These are phyloP conservation scores for Conticribra guillardii DNA, from an alignment of 108 stramenopile genomes.

Conservation along the genomic window DNA sequence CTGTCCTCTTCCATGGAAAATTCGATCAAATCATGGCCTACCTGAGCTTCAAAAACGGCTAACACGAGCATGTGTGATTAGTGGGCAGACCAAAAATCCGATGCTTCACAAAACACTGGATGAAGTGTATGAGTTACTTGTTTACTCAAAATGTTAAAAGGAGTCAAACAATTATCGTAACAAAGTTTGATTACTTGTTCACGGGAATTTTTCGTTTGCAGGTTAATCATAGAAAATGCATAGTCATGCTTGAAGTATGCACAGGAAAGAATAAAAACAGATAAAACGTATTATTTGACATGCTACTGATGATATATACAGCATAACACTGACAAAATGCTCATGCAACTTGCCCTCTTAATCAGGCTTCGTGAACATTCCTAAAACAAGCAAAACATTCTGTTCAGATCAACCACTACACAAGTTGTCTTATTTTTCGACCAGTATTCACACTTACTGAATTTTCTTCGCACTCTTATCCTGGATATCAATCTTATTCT, in stretches of 20 bases:
- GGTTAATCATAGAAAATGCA: too few species aligned
- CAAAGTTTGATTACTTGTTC: too few species aligned
- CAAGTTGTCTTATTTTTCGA: neutral
- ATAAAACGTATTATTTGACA: too few species aligned
- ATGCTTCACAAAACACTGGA: conserved; percentile 46
- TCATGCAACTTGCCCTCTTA: too few species aligned
- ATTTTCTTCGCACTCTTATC: conserved; percentile 42
- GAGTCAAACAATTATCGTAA: too few species aligned
- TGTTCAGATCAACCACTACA: too few species aligned
- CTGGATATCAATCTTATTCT: conserved; percentile 60
- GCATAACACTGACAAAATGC: too few species aligned
- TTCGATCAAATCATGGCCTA: conserved; percentile 40
- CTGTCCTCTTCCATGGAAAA: conserved; percentile 57
- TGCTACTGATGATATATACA: too few species aligned
- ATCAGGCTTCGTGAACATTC: neutral
- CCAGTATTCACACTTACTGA: neutral
- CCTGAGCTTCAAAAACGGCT: conserved; percentile 57
- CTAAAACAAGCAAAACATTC: conserved; percentile 3
- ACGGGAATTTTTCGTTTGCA: too few species aligned
- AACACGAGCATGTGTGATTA: conserved; percentile 28
- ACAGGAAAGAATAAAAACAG: too few species aligned
- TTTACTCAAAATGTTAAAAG: too few species aligned
- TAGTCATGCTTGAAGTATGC: too few species aligned
- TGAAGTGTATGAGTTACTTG: conserved; percentile 52
- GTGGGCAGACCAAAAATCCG: conserved; percentile 25